Base-by-base conservation (phyloP, 108 stramenopile species). In the Cyclotella sp. region DNA sequence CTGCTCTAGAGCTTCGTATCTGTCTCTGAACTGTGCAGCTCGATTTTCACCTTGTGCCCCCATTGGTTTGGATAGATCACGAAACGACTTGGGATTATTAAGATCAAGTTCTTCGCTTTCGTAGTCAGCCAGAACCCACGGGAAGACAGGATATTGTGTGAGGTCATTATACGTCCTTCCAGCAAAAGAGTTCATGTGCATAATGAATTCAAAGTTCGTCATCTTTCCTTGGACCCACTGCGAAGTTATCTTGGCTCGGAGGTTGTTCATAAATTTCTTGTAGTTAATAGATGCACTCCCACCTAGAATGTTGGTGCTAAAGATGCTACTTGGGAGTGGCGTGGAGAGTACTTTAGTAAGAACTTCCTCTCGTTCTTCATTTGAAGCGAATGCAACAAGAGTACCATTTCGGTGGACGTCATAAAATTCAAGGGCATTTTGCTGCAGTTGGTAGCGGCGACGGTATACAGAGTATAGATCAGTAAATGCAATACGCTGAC, bases 81-180 rank as follows among this genome's bases (percentile, higher is more conserved):
- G 93, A 80, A 91, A 99, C 15, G 87, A 76, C 0, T 70, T 83
- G 1, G 98, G 96, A 73, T 97, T 89, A 72, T 93, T 82, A 45
- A 99, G 85, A 84, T 99, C 96, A 21, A 99, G 81, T 67, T 93
- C 95, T 68, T 93, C 88, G 42, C 93, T 95, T 11, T 93, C 88
- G 76, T 98, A 99, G 76, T 99, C 97, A 9, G 94, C 88, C 26
- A 99, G 84, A 47, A 99, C 93, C 99, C 99, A 99, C 9, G 99
- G 99, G 63, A 99, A 97, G 14, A 99, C 97, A 13, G 99, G 99
- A 74, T 99, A 99, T 85, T 99, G 98, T 0, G 96, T 96, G 43
- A 98, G 75, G 71, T 98, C 97, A 70, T 97, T 97, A 85, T 95
- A 98, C 18, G 96, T 87, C 16, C 99, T 88, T 9, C 99, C 99